Base-by-base conservation (phyloP, 208 protist species). In the Acanthamoeba quina region DNA sequence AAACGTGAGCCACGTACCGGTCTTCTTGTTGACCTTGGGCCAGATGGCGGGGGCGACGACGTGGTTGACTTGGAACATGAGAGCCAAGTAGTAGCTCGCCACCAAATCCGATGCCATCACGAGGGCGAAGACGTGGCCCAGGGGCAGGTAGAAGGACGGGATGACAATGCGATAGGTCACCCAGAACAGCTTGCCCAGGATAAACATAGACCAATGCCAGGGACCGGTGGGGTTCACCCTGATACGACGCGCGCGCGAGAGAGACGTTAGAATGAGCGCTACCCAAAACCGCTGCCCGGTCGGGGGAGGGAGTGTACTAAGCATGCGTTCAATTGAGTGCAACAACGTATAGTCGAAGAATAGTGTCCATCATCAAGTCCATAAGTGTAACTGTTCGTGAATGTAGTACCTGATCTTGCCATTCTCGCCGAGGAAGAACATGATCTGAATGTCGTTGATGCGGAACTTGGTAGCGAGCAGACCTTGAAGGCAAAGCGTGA, bases 31-130 rank as follows among this genome's bases (percentile, higher is more conserved):
- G 13, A 62, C 78, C 78, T 70, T 64, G 49, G 95, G 96, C 90
- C 94, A 96, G 37, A 76, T 94, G 72, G 94, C 93, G 13, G 94
- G 70, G 21, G 58, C 70, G n/a, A 93, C 93, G 11, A 97, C 94
- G 90, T 97, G 96, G 93, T 86, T 95, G 26, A 96, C 95, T 88
- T 97, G 96, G 96, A 97, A 97, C 13, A 76, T 96, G 6, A 97
- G 58, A 4, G 96, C 91, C 9, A 97, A 82, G 76, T 95, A 97
- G 31, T 95, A 97, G 66, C 86, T 90, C 11, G 95, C 83, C n/a
- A 96, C 56, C 5, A 93, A 7, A 31, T 97, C 96, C 5, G 94
- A 9, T 0, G 96, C 19, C 10, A 92, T 58, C 26, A 95, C 94
- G 34, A 90, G 72, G 6, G 64, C 29, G 21, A 96, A 26, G 49